Conservation (phyloP, 2,329 filamentous ascomycete genomes). For the Aureobasidium pullulans region DNA sequence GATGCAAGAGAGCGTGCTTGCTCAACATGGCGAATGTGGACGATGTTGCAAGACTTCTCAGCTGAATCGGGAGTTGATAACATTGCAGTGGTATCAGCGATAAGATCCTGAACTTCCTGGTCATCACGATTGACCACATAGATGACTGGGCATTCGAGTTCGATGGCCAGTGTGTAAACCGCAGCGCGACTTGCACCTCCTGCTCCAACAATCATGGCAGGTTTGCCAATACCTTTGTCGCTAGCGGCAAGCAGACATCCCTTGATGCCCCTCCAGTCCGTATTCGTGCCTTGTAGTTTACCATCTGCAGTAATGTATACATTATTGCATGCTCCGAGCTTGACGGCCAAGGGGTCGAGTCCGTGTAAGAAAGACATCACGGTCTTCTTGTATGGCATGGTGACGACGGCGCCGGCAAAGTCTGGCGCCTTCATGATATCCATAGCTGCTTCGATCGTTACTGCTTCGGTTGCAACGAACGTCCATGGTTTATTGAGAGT, state of each 20-base stretch:
- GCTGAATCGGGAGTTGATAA: background rate
- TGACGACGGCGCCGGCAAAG: constrained; percentile 31
- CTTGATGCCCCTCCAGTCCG: constrained; percentile 37
- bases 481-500: constrained; percentile 30
- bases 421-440: constrained; percentile 23
- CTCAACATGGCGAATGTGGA: constrained; percentile 26
- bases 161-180: constrained; percentile 13
- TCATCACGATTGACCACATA: constrained; percentile 18
- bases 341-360: constrained; percentile 29
- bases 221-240: constrained; percentile 18
- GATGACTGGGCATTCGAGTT: constrained; percentile 12
- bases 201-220: constrained; percentile 34
- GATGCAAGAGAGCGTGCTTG: constrained; percentile 21
- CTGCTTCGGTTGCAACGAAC: constrained; percentile 30
- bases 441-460: constrained; percentile 28
- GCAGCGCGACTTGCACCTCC: constrained; percentile 38
- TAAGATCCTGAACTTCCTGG: constrained; percentile 15
- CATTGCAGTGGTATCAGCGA: constrained; percentile 1
- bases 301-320: constrained; percentile 25
- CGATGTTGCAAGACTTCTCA: constrained; percentile 15
- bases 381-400: constrained; percentile 38
- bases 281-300: constrained; percentile 34
- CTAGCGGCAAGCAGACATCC: constrained; percentile 26
- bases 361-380: constrained; percentile 31
- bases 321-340: constrained; percentile 35